Evolutionary conservation across 73 alveolate species (phyloP).

Genomic region (Paramecium octaurelia): DNA sequence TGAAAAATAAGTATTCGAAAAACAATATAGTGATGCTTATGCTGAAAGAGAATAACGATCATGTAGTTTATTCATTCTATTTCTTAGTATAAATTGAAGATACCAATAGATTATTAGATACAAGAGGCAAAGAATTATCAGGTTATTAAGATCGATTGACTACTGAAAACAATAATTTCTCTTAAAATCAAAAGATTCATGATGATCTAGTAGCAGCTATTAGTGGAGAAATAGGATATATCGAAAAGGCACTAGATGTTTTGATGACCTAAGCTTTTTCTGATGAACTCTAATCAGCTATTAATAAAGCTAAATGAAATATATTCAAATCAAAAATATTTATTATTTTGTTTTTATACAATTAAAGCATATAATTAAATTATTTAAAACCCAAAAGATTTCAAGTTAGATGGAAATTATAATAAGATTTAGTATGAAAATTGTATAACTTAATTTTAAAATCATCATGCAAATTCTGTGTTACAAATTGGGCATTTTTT

Average conservation of each 20-base stretch:
- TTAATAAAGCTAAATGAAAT: conserved; percentile 26
- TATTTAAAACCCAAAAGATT: too few relatives aligned
- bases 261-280: conserved; percentile 4
- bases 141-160: neutral
- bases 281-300: conserved; percentile 29
- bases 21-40: conserved; percentile 47
- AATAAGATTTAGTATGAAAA: too few relatives aligned
- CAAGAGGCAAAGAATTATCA: neutral
- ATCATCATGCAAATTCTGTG: neutral
- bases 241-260: conserved; percentile 14
- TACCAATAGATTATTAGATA: neutral
- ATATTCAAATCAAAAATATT: neutral
- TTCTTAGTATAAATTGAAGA: conserved; percentile 4
- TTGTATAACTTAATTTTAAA: too few relatives aligned
- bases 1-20: conserved; percentile 14
- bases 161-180: conserved; percentile 45
- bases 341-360: neutral
- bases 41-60: conserved; percentile 36
- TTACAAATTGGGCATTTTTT: neutral
- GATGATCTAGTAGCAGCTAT: conserved; percentile 44
- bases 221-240: conserved; percentile 26
- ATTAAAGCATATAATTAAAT: neutral
- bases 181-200: conserved; percentile 16
- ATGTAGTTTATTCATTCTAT: neutral
- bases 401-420: too few relatives aligned